A percentile compares a stretch with the other conserved stretches of the same genome.
phyloP scores from a whole-genome alignment of 345 rosid genomes.

The thale cress (Arabidopsis thaliana) region TAIR10.1 NC_003071.7:17184501-17185000 shows the following conservation, averaged over 20 bases:
- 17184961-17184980: conserved; percentile 94
- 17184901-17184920: conserved; percentile 99
- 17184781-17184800: conserved; percentile 27
- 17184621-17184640: conserved; percentile 98
- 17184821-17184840: conserved; percentile 91
- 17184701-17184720: conserved; percentile 95
- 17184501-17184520: conserved; percentile 1
- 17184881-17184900: conserved; percentile 97
- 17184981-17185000: conserved; percentile 99
- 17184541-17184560: conserved; percentile 20
- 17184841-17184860: conserved; percentile 90
- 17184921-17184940: conserved; percentile 99
- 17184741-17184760: conserved; percentile 12
- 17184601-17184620: conserved; percentile 99
- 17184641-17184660: conserved; percentile 99
- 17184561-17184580: conserved; percentile 17
- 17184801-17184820: conserved; percentile 98
- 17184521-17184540: conserved; percentile 2
- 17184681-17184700: conserved; percentile 97
- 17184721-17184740: conserved; percentile 42
- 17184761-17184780: conserved; percentile 29
- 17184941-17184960: conserved; percentile 99
- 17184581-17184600: conserved; percentile 15
- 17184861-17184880: conserved; percentile 86
- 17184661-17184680: conserved; percentile 88